These are phyloP conservation scores for Aspergillus sp. DNA, from an alignment of 2,329 filamentous ascomycete genomes.

Conservation along the genomic window DNA sequence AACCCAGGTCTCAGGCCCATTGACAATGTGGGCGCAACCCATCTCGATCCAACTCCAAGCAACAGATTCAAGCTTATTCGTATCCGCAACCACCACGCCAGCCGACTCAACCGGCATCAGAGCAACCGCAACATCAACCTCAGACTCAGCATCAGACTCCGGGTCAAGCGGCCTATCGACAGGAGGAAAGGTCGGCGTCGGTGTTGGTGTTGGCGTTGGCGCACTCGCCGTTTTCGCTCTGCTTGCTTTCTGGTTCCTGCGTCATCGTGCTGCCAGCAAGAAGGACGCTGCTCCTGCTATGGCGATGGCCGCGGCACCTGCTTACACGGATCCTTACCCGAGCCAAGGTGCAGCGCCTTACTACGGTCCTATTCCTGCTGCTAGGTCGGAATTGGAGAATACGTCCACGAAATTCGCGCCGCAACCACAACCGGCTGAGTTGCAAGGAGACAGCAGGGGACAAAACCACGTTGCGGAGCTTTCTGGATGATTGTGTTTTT, in stretches of 20 bases:
- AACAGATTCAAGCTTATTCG: neutral
- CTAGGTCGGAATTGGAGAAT: no score
- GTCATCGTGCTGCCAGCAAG: neutral
- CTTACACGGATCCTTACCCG: no score
- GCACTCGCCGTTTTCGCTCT: neutral
- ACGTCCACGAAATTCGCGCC: no score
- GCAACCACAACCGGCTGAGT: no score
- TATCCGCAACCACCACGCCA: neutral
- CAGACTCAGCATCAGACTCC: neutral
- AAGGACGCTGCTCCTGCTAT: neutral
- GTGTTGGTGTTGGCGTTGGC: neutral
- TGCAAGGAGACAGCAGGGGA: no score
- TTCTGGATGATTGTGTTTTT: no score
- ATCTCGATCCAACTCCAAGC: constrained; percentile 3
- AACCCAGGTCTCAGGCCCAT: constrained; percentile 13
- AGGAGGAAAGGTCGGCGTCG: neutral
- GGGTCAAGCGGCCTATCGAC: neutral
- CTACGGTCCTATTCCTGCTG: no score
- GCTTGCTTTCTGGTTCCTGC: neutral
- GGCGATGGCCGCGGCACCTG: no score
- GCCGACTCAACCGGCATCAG: neutral
- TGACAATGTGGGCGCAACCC: constrained; percentile 24
- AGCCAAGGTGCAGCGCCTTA: no score
- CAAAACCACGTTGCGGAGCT: no score
- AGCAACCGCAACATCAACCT: neutral